Percentiles rank a stretch among this genome's conserved stretches.
Evolutionary conservation across 2,329 filamentous ascomycete species (phyloP).

Genomic region (Colletotrichum tanaceti): DNA sequence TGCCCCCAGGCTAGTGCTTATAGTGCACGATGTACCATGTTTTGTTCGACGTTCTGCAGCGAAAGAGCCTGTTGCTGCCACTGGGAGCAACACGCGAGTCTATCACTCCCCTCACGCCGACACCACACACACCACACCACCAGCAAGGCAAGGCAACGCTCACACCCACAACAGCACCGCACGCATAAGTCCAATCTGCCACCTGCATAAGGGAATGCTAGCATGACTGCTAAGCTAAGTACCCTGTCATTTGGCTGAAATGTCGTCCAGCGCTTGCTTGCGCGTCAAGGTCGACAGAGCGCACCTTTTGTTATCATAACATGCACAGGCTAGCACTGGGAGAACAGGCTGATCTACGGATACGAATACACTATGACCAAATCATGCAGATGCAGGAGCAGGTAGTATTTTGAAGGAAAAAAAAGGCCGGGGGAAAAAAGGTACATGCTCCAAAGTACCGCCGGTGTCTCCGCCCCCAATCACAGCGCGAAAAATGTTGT

Average conservation of each 20-base stretch:
- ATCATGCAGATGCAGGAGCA: not conserved
- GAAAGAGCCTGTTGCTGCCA: slow-evolving; percentile 16
- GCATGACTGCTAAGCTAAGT: slow-evolving; percentile 1
- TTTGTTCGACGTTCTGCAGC: slow-evolving; percentile 26
- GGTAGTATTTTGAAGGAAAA: too few relatives aligned
- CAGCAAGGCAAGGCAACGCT: not conserved
- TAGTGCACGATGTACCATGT: slow-evolving; percentile 19
- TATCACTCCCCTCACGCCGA: not conserved
- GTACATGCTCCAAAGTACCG: slow-evolving; percentile 24
- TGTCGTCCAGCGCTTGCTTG: not conserved
- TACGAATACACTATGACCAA: not conserved
- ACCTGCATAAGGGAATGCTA: slow-evolving; percentile 3
- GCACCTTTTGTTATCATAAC: not conserved
- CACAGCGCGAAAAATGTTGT: slow-evolving; percentile 6
- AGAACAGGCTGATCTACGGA: too few relatives aligned
- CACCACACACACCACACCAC: slow-evolving; percentile 1
- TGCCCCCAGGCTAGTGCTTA: slow-evolving; percentile 9
- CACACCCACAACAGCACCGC: not conserved
- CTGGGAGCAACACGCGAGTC: slow-evolving; percentile 1
- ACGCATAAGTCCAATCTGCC: slow-evolving; percentile 23
- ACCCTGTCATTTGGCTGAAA: not conserved
- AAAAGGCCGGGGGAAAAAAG: not conserved
- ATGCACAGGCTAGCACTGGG: too few relatives aligned
- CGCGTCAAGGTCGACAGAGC: not conserved
- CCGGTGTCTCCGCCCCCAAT: slow-evolving; percentile 31